Evolutionary conservation across 768 basidiomycete species (phyloP), one percentile per base, ranked within the genome.

Genomic region (Stropharia rugosoannulata): DNA sequence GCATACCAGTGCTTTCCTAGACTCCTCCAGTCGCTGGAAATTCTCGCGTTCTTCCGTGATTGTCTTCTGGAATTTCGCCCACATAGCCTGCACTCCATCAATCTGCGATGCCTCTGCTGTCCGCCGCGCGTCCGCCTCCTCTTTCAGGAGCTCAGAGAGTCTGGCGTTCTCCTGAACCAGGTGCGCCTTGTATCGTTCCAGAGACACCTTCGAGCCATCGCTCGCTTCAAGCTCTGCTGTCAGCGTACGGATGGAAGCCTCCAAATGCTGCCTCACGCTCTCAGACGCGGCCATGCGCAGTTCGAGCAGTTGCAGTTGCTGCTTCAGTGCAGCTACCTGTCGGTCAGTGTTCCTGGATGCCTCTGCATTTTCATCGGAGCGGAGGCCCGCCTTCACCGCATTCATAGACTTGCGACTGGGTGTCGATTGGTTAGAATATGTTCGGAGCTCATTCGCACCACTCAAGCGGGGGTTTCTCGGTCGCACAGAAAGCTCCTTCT

Each of bases 211-310:
- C 1, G 86, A 86, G 4, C 83, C 86, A 59, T 88, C 85, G 58
- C 76, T 82, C 50, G 76, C 81, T 63, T 87, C 84, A 37, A 88
- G 70, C 52, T 87, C 84, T 15, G 77, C 73, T 3, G 80, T 82
- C 62, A 88, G 73, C 29, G 85, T 84, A 4, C 78, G 78, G 36
- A 89, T 67, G 0, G 84, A 81, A 4, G 72, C 72, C 61, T 87
- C 84, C 9, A 89, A 73, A 61, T 89, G 85, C 43, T 79, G 81
- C 27, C 86, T 73, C 53, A 89, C 82, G 19, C 86, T 81, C 22
- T 84, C 82, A 0, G 86, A 87, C 9, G 85, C 84, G 1, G 77
- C 80, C 76, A 89, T 86, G 64, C 84, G 83, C 43, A 88, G 73
- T 59, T 87, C 87, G 15, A 88, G 76, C 16, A 82, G 75, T 57